Conservation (phyloP, 371 early-diverging fungal species). For the Sporodiniella umbellata region DNA sequence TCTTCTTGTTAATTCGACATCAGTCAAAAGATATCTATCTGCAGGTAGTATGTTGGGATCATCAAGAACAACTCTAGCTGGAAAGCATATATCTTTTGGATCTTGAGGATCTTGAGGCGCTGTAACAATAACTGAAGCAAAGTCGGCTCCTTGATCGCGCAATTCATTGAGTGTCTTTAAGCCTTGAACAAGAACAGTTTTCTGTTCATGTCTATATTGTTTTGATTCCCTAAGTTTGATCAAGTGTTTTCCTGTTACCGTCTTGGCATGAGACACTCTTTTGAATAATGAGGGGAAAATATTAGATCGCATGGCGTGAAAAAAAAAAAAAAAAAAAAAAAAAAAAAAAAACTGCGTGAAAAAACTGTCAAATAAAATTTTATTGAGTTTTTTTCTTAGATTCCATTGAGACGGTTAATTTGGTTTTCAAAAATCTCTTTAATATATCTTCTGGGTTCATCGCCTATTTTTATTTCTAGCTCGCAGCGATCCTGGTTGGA, state of each 20-base stretch:
- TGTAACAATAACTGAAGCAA: constrained; percentile 35
- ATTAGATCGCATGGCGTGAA: background rate
- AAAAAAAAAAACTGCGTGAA: background rate
- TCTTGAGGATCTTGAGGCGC: constrained; percentile 25
- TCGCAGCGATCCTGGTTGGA: background rate
- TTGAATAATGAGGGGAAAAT: constrained; percentile 26
- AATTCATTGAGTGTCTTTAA: constrained; percentile 33
- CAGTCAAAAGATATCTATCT: constrained; percentile 27
- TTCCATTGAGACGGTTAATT: background rate
- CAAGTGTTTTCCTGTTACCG: constrained; percentile 25
- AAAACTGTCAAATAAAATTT: no score
- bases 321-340: background rate
- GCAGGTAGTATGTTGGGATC: constrained; percentile 38
- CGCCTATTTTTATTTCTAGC: background rate
- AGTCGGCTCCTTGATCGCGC: constrained; percentile 19
- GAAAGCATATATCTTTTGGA: constrained; percentile 28
- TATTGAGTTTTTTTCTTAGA: no score
- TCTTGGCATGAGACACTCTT: constrained; percentile 22
- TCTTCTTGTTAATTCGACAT: constrained; percentile 42
- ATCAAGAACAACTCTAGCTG: constrained; percentile 24
- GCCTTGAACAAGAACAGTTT: constrained; percentile 36
- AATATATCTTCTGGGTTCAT: constrained; percentile 1
- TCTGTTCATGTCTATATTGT: constrained; percentile 27
- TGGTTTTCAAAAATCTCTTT: background rate
- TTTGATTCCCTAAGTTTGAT: constrained; percentile 35